Conservation (phyloP, 2,329 filamentous ascomycete species). For the Penicillium sp. region DNA sequence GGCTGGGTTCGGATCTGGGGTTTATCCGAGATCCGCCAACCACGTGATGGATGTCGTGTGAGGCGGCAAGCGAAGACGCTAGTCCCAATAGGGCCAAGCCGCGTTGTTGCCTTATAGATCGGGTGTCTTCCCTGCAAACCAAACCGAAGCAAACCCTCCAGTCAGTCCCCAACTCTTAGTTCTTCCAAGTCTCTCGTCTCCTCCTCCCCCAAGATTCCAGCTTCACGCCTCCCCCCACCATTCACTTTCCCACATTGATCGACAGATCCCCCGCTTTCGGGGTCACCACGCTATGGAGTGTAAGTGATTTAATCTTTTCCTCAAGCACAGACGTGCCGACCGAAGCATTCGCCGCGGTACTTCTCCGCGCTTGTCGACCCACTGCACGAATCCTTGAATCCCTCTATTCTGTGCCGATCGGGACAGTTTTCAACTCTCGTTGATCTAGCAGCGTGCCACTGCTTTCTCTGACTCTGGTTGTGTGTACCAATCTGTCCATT, state of each 20-base stretch:
- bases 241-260: conserved; percentile 34
- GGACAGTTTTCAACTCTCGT: conserved; percentile 15
- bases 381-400: conserved; percentile 32
- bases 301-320: conserved; percentile 48
- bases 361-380: conserved; percentile 42
- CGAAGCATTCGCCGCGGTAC: conserved; percentile 37
- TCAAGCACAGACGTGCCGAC: conserved; percentile 29
- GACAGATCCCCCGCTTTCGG: conserved; percentile 38
- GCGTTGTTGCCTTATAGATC: conserved; percentile 27
- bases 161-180: conserved; percentile 34
- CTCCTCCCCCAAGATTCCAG: conserved; percentile 27
- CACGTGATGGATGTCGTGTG: conserved; percentile 17
- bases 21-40: not conserved
- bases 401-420: conserved; percentile 18
- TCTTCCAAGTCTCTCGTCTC: conserved; percentile 36
- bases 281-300: conserved; percentile 59
- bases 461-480: conserved; percentile 21
- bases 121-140: conserved; percentile 22
- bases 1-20: not conserved
- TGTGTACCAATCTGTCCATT: conserved; percentile 21
- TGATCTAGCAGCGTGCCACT: conserved; percentile 16
- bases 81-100: conserved; percentile 9
- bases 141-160: conserved; percentile 26
- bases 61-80: conserved; percentile 22
- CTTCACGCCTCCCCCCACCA: conserved; percentile 26